Conservation (phyloP, 139 green algal genomes). For the Monoraphidium neglectum region DNA sequence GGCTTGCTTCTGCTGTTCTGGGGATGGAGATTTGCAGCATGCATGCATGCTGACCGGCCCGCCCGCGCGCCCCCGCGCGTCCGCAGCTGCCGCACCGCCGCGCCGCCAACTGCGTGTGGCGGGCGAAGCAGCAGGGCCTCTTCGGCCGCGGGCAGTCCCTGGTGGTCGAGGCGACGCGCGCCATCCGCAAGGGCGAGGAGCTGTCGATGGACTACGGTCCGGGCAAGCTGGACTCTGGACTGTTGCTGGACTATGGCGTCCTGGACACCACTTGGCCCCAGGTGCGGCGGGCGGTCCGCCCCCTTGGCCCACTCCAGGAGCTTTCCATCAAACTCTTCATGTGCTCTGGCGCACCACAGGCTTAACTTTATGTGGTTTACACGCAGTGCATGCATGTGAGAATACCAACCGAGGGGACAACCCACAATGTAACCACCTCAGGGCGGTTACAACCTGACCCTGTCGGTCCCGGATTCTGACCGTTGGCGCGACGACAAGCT, state of each 20-base stretch:
- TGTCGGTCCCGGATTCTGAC: conserved; percentile 75
- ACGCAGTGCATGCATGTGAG: no score
- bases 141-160: conserved; percentile 55
- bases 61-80: background rate
- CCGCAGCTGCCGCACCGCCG: conserved; percentile 58
- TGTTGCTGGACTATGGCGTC: conserved; percentile 81
- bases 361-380: background rate
- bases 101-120: conserved; percentile 40
- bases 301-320: background rate
- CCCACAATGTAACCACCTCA: conserved; percentile 34
- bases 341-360: no score
- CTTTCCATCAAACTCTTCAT: background rate
- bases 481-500: conserved; percentile 87
- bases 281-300: conserved; percentile 20
- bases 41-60: background rate
- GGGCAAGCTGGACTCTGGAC: conserved; percentile 62
- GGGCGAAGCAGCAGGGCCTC: conserved; percentile 49
- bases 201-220: conserved; percentile 69
- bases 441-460: conserved; percentile 73
- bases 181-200: conserved; percentile 46
- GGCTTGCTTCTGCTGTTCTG: background rate
- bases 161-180: conserved; percentile 49
- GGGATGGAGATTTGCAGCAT: background rate
- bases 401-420: no score
- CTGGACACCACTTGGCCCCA: conserved; percentile 50